phyloP scores from a whole-genome alignment of 2,329 filamentous ascomycete genomes.

The Alternaria solani region DNA sequence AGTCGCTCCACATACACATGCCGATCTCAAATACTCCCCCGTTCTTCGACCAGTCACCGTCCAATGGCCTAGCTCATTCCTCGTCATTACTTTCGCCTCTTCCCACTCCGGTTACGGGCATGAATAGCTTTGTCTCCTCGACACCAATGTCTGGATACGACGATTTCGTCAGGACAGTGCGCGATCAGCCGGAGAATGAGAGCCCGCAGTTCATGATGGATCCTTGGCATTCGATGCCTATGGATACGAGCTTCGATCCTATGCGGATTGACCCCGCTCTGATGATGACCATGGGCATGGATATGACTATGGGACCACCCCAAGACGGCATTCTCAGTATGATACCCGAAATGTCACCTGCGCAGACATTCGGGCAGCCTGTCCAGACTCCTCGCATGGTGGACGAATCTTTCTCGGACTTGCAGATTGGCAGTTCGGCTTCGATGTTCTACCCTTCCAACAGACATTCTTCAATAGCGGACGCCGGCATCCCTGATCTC shows the following conservation, averaged over 20 bases:
- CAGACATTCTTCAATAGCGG: conserved; percentile 52
- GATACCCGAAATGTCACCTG: conserved; percentile 54
- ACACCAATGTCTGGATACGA: conserved; percentile 58
- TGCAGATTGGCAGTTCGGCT: conserved; percentile 55
- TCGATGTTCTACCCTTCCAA: conserved; percentile 52
- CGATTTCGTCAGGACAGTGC: conserved; percentile 52
- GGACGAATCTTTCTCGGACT: conserved; percentile 57
- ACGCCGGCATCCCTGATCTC: conserved; percentile 52
- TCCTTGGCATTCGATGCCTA: conserved; percentile 56
- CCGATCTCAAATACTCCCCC: conserved; percentile 44
- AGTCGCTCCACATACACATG: conserved; percentile 34
- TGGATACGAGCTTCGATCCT: conserved; percentile 55
- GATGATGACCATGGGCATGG: conserved; percentile 56
- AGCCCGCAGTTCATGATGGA: conserved; percentile 60
- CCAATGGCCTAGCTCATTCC: conserved; percentile 41
- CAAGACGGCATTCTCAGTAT: conserved; percentile 55
- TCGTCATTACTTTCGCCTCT: conserved; percentile 50
- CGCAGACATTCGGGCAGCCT: conserved; percentile 46
- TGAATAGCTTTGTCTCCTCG: conserved; percentile 53
- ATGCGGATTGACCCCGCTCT: conserved; percentile 57
- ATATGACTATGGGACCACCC: conserved; percentile 52
- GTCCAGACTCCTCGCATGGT: conserved; percentile 58
- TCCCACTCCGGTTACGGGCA: conserved; percentile 48
- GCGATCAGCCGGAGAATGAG: conserved; percentile 53
- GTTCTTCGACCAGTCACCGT: conserved; percentile 54